Evolutionary conservation across 2,329 filamentous ascomycete genomes (phyloP), one percentile per base, ranked within the genome.

Genomic region (Juglanconis oblonga): DNA sequence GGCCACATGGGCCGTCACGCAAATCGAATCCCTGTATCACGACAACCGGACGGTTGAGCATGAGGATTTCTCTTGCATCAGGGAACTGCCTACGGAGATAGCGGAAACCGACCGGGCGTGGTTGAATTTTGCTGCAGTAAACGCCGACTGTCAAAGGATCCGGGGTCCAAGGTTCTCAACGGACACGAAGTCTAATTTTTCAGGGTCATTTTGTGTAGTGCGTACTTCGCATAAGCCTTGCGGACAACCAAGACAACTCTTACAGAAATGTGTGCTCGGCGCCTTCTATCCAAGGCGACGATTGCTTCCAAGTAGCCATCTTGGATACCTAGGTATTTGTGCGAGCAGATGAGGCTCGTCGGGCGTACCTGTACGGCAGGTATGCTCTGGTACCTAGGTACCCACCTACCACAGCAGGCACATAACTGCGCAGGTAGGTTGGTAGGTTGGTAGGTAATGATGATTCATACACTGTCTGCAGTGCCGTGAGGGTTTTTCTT

Each of bases 1-100:
- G 51, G 47, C 49, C 53, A 54, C 49, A 61, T 59, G 47, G 35
- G 13, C 31, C 33, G 50, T 62, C 60, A 62, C 57, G 60, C 57
- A 59, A 62, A 35, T 33, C 17, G n/a, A 29, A 59, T 62, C 57
- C 60, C 52, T 49, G 60, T 47, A 62, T 62, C 60, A 57, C 60
- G 60, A 59, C 44, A 47, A 47, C 5, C 17, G 4, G n/a, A 6
- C 5, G n/a, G 5, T 5, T 6, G 44, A 24, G n/a, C 17, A 17
- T 24, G 44, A 17, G 3, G 13, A 29, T 7, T n/a, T 29, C 17
- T 29, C 31, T 38, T 24, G 14, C 35, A 24, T 24, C 17, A 5
- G 13, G 1, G 17, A 8, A 29, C 24, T 13, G 33, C 35, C 31
- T 29, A 24, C 45, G 54, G 45, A 48, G 14, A 33, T 40, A 48